Evolutionary conservation across 805 yeast genomes (phyloP).

Genomic region (Candida koratica): DNA sequence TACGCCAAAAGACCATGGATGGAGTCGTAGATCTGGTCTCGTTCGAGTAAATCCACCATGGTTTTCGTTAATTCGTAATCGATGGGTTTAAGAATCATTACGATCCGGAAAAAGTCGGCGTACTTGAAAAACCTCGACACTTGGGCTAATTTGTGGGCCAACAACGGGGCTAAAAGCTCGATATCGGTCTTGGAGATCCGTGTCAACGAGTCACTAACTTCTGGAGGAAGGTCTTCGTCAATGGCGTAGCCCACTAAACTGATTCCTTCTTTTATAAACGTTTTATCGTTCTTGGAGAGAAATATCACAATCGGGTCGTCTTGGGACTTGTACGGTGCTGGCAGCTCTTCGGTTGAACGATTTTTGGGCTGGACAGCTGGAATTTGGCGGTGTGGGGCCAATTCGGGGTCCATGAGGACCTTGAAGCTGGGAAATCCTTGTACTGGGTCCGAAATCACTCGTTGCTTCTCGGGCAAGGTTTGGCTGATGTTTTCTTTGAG

Average conservation of each 20-base stretch:
- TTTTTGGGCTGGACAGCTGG: background rate
- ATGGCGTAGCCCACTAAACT: slow-evolving; percentile 36
- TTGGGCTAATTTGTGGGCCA: slow-evolving; percentile 23
- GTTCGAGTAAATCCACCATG: slow-evolving; percentile 21
- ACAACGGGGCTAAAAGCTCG: slow-evolving; percentile 28
- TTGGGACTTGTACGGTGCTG: slow-evolving; percentile 4
- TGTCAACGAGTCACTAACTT: slow-evolving; percentile 20
- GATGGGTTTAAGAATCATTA: slow-evolving; percentile 21
- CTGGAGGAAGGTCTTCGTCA: slow-evolving; percentile 30
- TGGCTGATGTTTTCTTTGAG: slow-evolving; percentile 20
- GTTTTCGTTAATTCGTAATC: slow-evolving; percentile 20
- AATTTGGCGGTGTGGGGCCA: background rate
- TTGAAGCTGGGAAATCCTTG: background rate
- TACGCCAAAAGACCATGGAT: slow-evolving; percentile 25
- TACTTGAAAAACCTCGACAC: slow-evolving; percentile 22
- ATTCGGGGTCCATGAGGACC: background rate
- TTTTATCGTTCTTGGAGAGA: slow-evolving; percentile 29
- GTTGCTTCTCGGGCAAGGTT: slow-evolving; percentile 14
- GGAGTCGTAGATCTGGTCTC: slow-evolving; percentile 29
- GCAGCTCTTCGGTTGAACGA: background rate
- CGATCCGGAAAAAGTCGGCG: slow-evolving; percentile 35
- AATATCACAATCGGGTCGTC: slow-evolving; percentile 35
- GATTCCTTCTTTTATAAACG: slow-evolving; percentile 33
- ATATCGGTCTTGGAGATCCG: slow-evolving; percentile 30
- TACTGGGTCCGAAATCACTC: slow-evolving; percentile 6